Base-by-base conservation (phyloP, 176 grass and related monocot genomes). In the Microstegium vimineum region DNA sequence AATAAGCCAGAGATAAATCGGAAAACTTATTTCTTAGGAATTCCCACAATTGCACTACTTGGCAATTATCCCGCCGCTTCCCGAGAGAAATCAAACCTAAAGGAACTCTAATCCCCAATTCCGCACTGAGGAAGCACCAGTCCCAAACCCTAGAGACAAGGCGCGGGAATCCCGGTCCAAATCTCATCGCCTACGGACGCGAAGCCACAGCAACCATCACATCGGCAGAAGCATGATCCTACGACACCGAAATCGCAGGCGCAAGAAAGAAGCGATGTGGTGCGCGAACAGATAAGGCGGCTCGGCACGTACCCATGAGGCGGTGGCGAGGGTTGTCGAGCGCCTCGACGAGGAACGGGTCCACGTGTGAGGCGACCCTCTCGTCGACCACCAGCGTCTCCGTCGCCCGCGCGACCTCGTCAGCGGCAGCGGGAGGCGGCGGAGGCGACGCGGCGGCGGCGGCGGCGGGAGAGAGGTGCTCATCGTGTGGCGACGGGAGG, bases 261-360 rank as follows among this genome's bases (percentile, higher is more conserved):
- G 28, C 35, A 5, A 6, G 67, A 23, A 5, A 6, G 67, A 23
- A 3, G 26, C 16, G 81, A 84, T 6, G 52, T 1, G 10, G 18
- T 6, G 22, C 14, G 16, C 45, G 22, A 45, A 49, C 27, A 67
- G 62, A 64, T 28, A 56, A 86, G 69, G 67, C n/a, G 47, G 43
- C 2, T 12, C 1, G 42, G 40, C 36, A 82, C 84, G 65, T 83
- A 94, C 92, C 73, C 66, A 90, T 81, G 59, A 94, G 86, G 54
- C 92, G 92, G 33, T 94, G 92, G 75, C 92, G 92, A 38, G 91
- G 88, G 76, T 94, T 94, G 76, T 94, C 92, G 31, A 94, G 88
- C 62, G 89, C 88, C 71, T 91, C 86, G 27, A 91, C 75, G 38
- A 94, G 89, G 86, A 94, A 94, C 20, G 80, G 49, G 62, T 94